These are phyloP conservation scores for Hemisphaericaspora xylanilytica DNA, from an alignment of 1,139 yeast species.

Conservation along the genomic window DNA sequence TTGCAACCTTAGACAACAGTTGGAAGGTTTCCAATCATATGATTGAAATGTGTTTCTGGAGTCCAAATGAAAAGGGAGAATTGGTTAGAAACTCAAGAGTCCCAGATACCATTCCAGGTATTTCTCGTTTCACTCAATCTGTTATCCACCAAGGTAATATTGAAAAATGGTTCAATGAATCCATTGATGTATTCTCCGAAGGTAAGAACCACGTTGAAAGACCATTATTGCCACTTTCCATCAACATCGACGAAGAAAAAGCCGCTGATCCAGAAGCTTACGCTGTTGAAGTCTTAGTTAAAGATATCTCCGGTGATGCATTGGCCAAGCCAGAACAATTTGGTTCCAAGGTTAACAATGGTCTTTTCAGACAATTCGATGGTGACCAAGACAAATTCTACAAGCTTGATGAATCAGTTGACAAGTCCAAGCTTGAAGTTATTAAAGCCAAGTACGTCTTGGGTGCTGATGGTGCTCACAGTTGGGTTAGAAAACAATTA, in stretches of 20 bases:
- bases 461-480: constrained; percentile 39
- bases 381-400: constrained; percentile 24
- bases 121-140: constrained; percentile 28
- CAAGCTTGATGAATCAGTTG: constrained; percentile 6
- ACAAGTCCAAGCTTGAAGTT: constrained; percentile 12
- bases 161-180: constrained; percentile 26
- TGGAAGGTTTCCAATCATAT: constrained; percentile 28
- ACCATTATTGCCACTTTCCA: constrained; percentile 22
- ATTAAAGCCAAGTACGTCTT: constrained; percentile 32
- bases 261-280: constrained; percentile 21
- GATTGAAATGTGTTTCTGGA: constrained; percentile 26
- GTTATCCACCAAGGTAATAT: constrained; percentile 34
- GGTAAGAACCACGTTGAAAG: constrained; percentile 24
- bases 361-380: constrained; percentile 29
- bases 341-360: constrained; percentile 22
- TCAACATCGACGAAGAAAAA: constrained; percentile 21
- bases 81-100: constrained; percentile 22
- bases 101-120: constrained; percentile 28
- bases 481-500: constrained; percentile 30
- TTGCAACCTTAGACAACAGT: constrained; percentile 25
- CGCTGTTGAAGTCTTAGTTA: constrained; percentile 25
- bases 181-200: constrained; percentile 24
- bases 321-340: constrained; percentile 24
- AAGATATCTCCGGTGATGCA: constrained; percentile 12
- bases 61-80: constrained; percentile 19